Percentiles rank a stretch among this genome's conserved stretches.
Conservation (phyloP, 768 basidiomycete species). For the Leucocoprinus leucothites region DNA sequence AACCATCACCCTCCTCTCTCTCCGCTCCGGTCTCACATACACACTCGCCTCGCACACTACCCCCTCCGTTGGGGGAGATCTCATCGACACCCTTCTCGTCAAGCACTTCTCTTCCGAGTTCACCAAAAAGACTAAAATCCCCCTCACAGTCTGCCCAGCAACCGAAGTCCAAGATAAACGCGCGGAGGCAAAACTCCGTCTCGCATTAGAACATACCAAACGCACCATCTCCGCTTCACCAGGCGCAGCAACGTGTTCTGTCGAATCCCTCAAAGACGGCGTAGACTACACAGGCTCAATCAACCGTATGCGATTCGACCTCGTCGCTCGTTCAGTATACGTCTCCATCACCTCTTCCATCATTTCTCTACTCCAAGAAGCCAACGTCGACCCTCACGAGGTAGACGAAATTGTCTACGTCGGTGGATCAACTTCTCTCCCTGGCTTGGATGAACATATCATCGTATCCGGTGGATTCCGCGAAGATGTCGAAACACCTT, state of each 20-base stretch:
- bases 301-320: constrained; percentile 60
- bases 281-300: constrained; percentile 70
- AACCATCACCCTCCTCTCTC: constrained; percentile 63
- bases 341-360: constrained; percentile 49
- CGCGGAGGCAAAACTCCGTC: constrained; percentile 88
- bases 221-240: constrained; percentile 85
- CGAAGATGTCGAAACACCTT: constrained; percentile 63
- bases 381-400: constrained; percentile 57
- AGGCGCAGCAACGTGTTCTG: constrained; percentile 85
- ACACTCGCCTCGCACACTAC: constrained; percentile 52
- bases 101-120: constrained; percentile 95
- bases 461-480: constrained; percentile 45
- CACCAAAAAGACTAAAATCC: constrained; percentile 88
- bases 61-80: constrained; percentile 56
- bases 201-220: constrained; percentile 94
- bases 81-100: constrained; percentile 79
- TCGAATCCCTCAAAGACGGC: constrained; percentile 94
- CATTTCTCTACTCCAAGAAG: constrained; percentile 46
- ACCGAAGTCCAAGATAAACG: constrained; percentile 64
- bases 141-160: constrained; percentile 62
- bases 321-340: constrained; percentile 62
- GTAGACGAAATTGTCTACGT: constrained; percentile 81
- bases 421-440: constrained; percentile 71
- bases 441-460: constrained; percentile 69
- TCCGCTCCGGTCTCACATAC: constrained; percentile 73